These are phyloP conservation scores for Tricladium varicosporioides DNA, from an alignment of 2,329 filamentous ascomycete genomes.

Conservation along the genomic window DNA sequence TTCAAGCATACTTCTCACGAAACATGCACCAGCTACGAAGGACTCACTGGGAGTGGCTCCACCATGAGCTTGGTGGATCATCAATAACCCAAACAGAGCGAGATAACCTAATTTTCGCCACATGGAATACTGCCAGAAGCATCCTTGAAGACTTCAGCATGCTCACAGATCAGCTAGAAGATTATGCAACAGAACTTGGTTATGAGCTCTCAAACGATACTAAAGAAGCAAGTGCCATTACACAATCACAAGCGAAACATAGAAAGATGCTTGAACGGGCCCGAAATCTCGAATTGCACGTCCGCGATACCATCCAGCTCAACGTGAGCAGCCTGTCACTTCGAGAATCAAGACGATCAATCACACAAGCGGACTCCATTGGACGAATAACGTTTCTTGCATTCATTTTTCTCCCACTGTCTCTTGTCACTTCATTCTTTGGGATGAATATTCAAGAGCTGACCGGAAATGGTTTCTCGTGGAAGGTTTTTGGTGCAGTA, in stretches of 20 bases:
- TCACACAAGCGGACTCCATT: constrained; percentile 1
- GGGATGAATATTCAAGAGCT: constrained; percentile 14
- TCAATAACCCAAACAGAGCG: no score
- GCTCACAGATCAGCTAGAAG: no score
- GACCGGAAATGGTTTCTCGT: background rate
- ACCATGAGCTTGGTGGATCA: no score
- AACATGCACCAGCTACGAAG: no score
- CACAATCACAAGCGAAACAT: background rate
- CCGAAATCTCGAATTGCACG: background rate
- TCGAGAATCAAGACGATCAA: constrained; percentile 1
- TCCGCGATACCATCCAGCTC: constrained; percentile 1
- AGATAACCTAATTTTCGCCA: no score
- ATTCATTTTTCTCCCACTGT: constrained; percentile 8
- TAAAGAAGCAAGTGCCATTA: no score
- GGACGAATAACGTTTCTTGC: constrained; percentile 7
- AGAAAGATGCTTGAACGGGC: background rate
- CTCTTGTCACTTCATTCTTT: constrained; percentile 10
- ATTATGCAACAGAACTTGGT: no score
- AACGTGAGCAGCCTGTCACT: constrained; percentile 2
- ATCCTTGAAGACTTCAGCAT: no score
- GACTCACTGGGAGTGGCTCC: no score
- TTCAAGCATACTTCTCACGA: no score
- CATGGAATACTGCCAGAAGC: no score
- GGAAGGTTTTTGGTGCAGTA: background rate
- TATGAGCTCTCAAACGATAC: no score